Percentiles rank a stretch among this genome's conserved stretches.
Conservation (phyloP, 805 yeast species). For the Lachancea kluyveri region DNA sequence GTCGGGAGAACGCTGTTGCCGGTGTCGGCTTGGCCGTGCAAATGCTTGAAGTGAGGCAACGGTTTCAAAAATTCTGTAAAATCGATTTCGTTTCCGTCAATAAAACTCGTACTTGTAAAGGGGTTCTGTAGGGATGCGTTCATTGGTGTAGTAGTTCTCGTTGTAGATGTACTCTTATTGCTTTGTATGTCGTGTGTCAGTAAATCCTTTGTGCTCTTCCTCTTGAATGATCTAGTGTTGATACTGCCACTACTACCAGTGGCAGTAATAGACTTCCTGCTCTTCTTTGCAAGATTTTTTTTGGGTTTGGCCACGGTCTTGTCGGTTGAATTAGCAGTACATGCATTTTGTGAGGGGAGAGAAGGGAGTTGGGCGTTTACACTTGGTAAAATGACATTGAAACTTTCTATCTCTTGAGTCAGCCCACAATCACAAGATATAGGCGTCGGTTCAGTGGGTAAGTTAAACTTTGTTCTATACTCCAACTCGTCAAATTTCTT, state of each 20-base stretch:
- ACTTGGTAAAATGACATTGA: slow-evolving; percentile 29
- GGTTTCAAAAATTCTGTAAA: slow-evolving; percentile 30
- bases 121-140: too few relatives aligned
- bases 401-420: slow-evolving; percentile 31
- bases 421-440: slow-evolving; percentile 35
- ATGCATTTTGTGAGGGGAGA: too few relatives aligned
- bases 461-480: slow-evolving; percentile 26
- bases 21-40: too few relatives aligned
- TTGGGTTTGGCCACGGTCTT: slow-evolving; percentile 10
- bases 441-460: slow-evolving; percentile 27
- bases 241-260: too few relatives aligned
- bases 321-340: slow-evolving; percentile 3
- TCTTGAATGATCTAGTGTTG: slow-evolving; percentile 6
- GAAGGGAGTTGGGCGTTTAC: slow-evolving; percentile 10
- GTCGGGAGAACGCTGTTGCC: too few relatives aligned
- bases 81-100: slow-evolving; percentile 29
- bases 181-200: slow-evolving; percentile 3
- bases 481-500: slow-evolving; percentile 33
- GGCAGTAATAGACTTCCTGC: too few relatives aligned
- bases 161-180: slow-evolving; percentile 2
- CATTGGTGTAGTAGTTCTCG: slow-evolving; percentile 3
- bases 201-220: slow-evolving; percentile 2
- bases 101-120: too few relatives aligned
- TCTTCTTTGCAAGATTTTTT: slow-evolving; percentile 2
- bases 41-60: slow-evolving; percentile 10